Evolutionary conservation across 208 protist species (phyloP), one percentile per base, ranked within the genome.

Genomic region (Blastocrithidia nonstop): DNA sequence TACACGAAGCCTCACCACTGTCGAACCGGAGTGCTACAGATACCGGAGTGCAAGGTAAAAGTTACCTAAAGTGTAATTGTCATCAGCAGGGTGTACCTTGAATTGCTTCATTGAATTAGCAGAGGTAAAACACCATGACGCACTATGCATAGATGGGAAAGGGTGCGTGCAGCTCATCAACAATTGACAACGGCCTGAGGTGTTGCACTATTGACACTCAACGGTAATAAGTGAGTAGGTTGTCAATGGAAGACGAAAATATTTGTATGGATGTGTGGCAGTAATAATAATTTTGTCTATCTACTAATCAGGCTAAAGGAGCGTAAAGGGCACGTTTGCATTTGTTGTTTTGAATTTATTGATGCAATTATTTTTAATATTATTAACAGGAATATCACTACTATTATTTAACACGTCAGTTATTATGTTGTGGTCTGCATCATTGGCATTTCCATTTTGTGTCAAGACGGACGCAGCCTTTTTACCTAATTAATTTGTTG

Each of bases 201-300:
- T 74, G 59, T 83, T 88, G 26, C 66, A 71, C 60, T 94, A 81
- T 45, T 83, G 77, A 56, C 88, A 69, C 13, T 68, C 59, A 23
- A 94, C 58, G 17, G 59, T 76, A 16, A 91, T 55, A 25, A 73
- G 61, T 16, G 49, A 63, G 5, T 66, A 63, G 17, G 69, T 47
- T 6, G 47, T 31, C 2, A 88, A 37, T 1, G 44, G 24, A 26
- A 93, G 64, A 11, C 46, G 37, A 50, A 84, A 93, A 47, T 78
- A 80, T 16, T 73, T 39, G 2, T 63, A 58, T 0, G 75, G 76
- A 24, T 71, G 54, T 15, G 59, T 60, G 22, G 73, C 61, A 41
- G 66, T 57, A 16, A 88, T 50, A 6, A 41, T 21, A 0, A 50
- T 45, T 8, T 60, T 40, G 1, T 24, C 25, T 13, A 42, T 22